These are phyloP conservation scores for Syncephalastrum monosporum DNA, from an alignment of 371 early-diverging fungal species.

Conservation along the genomic window DNA sequence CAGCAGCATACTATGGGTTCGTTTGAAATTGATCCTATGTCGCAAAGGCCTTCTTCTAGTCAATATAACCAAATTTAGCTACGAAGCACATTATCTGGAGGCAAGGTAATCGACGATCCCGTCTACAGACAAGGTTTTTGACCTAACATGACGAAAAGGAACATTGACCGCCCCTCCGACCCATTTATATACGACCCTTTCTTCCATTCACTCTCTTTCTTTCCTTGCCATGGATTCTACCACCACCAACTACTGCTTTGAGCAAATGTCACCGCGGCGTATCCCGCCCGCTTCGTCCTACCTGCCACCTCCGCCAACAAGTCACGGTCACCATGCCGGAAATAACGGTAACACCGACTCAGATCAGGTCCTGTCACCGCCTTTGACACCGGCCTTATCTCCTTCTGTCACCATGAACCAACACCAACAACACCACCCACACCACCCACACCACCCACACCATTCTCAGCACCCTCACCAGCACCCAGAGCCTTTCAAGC, in stretches of 20 bases:
- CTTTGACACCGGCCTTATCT: constrained; percentile 40
- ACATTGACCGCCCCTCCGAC: neutral
- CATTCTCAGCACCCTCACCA: too few relatives aligned
- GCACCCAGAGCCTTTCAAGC: constrained; percentile 23
- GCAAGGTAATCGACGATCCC: constrained; percentile 16
- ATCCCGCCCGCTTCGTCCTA: constrained; percentile 5
- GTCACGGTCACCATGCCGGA: constrained; percentile 5
- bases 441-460: too few relatives aligned
- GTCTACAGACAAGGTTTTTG: constrained; percentile 23
- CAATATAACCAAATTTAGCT: constrained; percentile 48
- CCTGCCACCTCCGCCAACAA: constrained; percentile 7
- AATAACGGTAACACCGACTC: constrained; percentile 17
- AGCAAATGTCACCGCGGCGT: constrained; percentile 5
- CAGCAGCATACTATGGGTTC: constrained; percentile 24
- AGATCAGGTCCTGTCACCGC: constrained; percentile 42
- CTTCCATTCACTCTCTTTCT: constrained; percentile 13
- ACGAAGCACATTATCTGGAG: constrained; percentile 23
- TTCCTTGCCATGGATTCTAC: constrained; percentile 9
- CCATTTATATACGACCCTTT: constrained; percentile 16
- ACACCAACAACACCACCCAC: constrained; percentile 8
- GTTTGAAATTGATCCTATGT: constrained; percentile 45
- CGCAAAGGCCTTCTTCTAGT: constrained; percentile 20
- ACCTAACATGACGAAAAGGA: constrained; percentile 8
- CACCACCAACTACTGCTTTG: constrained; percentile 11
- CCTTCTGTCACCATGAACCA: constrained; percentile 24